Conservation (phyloP, 1,284 basidiomycete genomes). For the Ustilago xerochloae region DNA sequence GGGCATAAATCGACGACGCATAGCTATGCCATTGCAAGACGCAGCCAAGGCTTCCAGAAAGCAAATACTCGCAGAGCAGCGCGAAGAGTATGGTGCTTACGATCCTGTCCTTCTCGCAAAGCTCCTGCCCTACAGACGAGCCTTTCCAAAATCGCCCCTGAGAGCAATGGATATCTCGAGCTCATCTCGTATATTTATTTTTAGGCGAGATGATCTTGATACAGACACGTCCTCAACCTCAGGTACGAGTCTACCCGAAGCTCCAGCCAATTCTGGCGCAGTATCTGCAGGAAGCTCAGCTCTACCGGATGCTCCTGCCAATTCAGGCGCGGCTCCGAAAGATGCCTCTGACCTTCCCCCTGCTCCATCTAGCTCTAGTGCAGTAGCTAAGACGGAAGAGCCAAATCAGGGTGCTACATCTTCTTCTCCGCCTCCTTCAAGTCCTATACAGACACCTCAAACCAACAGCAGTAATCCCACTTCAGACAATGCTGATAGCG, state of each 20-base stretch:
- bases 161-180: too few relatives aligned
- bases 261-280: too few relatives aligned
- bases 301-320: too few relatives aligned
- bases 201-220: too few relatives aligned
- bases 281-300: too few relatives aligned
- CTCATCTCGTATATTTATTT: too few relatives aligned
- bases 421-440: not conserved
- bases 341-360: not conserved
- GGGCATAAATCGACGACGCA: not conserved
- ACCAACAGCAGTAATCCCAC: too few relatives aligned
- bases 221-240: too few relatives aligned
- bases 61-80: constrained; percentile 12
- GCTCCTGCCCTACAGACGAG: not conserved
- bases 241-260: too few relatives aligned
- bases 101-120: constrained; percentile 16
- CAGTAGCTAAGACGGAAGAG: not conserved
- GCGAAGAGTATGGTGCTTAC: constrained; percentile 25
- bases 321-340: not conserved
- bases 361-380: not conserved
- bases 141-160: not conserved
- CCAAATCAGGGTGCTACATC: not conserved
- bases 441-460: too few relatives aligned
- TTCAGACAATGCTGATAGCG: not conserved
- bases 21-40: constrained; percentile 17
- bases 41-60: constrained; percentile 10